These are phyloP conservation scores for Wakefieldia striispora DNA, from an alignment of 768 basidiomycete species.

Conservation along the genomic window DNA sequence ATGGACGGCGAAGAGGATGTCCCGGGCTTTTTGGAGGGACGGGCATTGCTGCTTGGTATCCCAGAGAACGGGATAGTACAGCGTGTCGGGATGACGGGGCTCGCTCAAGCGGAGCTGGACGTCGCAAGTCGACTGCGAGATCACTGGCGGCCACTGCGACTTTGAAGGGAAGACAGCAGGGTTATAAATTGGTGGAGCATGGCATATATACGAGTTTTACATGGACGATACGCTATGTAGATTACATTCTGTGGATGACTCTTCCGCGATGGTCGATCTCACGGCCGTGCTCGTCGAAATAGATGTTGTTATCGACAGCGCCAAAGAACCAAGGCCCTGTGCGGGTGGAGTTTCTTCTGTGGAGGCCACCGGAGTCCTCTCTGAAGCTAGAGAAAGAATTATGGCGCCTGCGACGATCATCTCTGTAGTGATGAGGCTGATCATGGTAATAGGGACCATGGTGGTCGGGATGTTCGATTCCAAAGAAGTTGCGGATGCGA, in stretches of 20 bases:
- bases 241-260: slow-evolving; percentile 25
- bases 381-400: slow-evolving; percentile 25
- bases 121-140: slow-evolving; percentile 54
- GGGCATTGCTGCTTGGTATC: slow-evolving; percentile 46
- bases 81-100: slow-evolving; percentile 19
- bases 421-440: not conserved
- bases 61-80: slow-evolving; percentile 8
- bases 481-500: slow-evolving; percentile 40
- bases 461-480: slow-evolving; percentile 21
- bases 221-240: slow-evolving; percentile 3
- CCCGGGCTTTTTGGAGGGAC: slow-evolving; percentile 49
- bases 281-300: slow-evolving; percentile 25
- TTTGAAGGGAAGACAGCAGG: slow-evolving; percentile 30
- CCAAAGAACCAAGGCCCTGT: slow-evolving; percentile 24
- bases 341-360: slow-evolving; percentile 17
- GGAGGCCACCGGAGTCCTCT: slow-evolving; percentile 11
- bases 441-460: slow-evolving; percentile 9
- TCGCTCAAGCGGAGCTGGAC: slow-evolving; percentile 55
- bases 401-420: slow-evolving; percentile 23
- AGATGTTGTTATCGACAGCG: slow-evolving; percentile 15
- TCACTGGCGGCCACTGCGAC: slow-evolving; percentile 67
- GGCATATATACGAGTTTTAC: slow-evolving; percentile 3
- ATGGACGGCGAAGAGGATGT: not conserved
- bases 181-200: not conserved
- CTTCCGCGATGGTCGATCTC: slow-evolving; percentile 27